phyloP scores from a whole-genome alignment of 257 asterid genomes.

The Nicotiana tomentosiformis region DNA sequence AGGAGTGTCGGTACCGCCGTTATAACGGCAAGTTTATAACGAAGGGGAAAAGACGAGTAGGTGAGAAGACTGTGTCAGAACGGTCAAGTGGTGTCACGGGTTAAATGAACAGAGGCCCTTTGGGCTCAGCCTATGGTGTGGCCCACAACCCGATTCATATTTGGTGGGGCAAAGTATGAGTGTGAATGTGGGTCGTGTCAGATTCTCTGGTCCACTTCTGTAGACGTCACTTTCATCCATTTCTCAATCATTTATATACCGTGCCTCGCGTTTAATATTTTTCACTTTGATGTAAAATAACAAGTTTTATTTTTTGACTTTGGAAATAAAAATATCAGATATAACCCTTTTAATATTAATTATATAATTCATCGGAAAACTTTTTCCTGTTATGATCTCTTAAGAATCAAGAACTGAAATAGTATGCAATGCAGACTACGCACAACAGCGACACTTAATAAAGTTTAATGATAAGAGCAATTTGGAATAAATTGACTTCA shows the following conservation, averaged over 20 bases:
- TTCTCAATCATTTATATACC: background rate
- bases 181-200: background rate
- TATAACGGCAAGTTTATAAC: slow-evolving; percentile 1
- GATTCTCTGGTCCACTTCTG: background rate
- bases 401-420: background rate
- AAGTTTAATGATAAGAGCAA: background rate
- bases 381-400: background rate
- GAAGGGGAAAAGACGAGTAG: background rate
- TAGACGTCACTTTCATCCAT: background rate
- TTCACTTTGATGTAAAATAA: background rate
- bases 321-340: background rate
- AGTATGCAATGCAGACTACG: background rate
- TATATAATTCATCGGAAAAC: background rate
- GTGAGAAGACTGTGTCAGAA: background rate
- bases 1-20: slow-evolving; percentile 13
- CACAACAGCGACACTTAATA: background rate
- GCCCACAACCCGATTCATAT: background rate
- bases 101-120: background rate
- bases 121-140: background rate
- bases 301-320: background rate
- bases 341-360: background rate
- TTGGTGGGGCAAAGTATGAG: background rate
- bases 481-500: background rate
- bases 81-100: slow-evolving; percentile 11
- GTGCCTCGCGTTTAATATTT: background rate